Conservation (phyloP, 257 asterid genomes). For the Thymus quinquecostatus region DNA sequence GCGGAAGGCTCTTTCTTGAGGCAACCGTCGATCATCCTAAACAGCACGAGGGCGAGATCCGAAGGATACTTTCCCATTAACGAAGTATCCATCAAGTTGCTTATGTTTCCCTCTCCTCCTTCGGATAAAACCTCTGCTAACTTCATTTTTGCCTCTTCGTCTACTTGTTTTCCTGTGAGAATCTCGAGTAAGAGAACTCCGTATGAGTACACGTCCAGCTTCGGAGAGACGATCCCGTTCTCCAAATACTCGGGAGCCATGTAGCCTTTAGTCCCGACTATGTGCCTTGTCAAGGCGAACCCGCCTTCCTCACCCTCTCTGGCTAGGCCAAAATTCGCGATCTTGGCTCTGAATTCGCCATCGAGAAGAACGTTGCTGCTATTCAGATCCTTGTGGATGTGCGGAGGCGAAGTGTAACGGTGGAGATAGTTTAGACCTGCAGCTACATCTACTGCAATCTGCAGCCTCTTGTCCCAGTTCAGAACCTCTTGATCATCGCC, state of each 20-base stretch:
- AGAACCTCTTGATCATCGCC: constrained; percentile 33
- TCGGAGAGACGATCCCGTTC: constrained; percentile 75
- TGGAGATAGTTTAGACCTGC: constrained; percentile 89
- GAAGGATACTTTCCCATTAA: constrained; percentile 59
- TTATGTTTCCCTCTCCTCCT: constrained; percentile 45
- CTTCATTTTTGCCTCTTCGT: constrained; percentile 35
- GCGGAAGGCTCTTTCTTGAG: constrained; percentile 61
- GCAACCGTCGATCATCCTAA: constrained; percentile 61
- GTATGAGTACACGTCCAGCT: constrained; percentile 86
- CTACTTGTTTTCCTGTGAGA: constrained; percentile 72
- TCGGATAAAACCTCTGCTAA: constrained; percentile 45
- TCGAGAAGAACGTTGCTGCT: constrained; percentile 71
- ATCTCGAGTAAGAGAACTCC: constrained; percentile 84
- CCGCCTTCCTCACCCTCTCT: constrained; percentile 73
- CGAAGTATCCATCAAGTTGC: constrained; percentile 57
- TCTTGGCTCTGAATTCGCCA: constrained; percentile 69
- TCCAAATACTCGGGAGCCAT: constrained; percentile 98
- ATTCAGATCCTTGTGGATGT: constrained; percentile 79
- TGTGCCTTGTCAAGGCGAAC: constrained; percentile 84
- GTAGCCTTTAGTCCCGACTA: constrained; percentile 92
- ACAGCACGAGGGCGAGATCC: constrained; percentile 49
- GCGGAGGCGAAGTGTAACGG: constrained; percentile 72
- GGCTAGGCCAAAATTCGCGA: constrained; percentile 68
- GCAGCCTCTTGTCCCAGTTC: constrained; percentile 67
- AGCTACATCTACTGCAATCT: constrained; percentile 73